Conservation (phyloP, 179 eudicot species). For the Pouteria campechiana region DNA sequence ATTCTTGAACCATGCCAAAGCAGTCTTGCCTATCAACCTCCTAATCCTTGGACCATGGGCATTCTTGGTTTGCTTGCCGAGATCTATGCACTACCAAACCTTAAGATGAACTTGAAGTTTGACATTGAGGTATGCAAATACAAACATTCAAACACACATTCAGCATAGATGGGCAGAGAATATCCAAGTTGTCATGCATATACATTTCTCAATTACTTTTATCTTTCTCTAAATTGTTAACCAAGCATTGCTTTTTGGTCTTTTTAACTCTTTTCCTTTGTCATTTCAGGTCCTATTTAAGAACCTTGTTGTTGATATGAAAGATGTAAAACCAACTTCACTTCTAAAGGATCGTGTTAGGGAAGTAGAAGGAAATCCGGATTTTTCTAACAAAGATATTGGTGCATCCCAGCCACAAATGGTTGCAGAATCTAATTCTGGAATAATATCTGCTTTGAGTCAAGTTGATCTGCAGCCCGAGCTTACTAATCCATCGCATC, state of each 20-base stretch:
- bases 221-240: too few relatives aligned
- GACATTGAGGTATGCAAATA: conserved; percentile 70
- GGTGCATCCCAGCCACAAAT: conserved; percentile 44
- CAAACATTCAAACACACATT: not conserved
- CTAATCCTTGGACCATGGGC: conserved; percentile 99
- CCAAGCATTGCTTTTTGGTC: too few relatives aligned
- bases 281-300: conserved; percentile 72
- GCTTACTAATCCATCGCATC: conserved; percentile 51
- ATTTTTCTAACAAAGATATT: conserved; percentile 85
- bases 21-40: conserved; percentile 91
- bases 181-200: too few relatives aligned
- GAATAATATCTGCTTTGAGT: conserved; percentile 32
- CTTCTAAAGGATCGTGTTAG: conserved; percentile 71
- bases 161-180: too few relatives aligned
- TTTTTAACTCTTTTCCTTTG: not conserved
- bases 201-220: too few relatives aligned
- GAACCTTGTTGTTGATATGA: conserved; percentile 71
- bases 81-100: conserved; percentile 91
- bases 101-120: conserved; percentile 90
- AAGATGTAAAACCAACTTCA: conserved; percentile 68
- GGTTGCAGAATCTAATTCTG: conserved; percentile 45
- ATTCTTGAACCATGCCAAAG: conserved; percentile 79
- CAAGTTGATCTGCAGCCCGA: conserved; percentile 74
- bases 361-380: conserved; percentile 88
- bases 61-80: conserved; percentile 77